Base-by-base conservation (phyloP, 495 filamentous ascomycete genomes). In the Penicillium mononematosum region DNA sequence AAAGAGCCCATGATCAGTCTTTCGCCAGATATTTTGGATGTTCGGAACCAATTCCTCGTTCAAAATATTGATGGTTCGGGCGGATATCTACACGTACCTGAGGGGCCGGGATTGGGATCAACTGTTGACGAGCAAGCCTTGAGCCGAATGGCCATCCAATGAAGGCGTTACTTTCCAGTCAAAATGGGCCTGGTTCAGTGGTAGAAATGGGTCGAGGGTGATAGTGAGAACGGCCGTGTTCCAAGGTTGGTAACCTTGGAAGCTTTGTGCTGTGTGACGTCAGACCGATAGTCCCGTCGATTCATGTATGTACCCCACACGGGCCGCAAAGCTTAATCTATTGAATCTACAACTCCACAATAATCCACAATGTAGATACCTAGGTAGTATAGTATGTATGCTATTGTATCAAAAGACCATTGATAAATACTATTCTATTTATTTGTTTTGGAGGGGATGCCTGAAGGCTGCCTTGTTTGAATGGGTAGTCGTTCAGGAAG, bases 281-380 rank as follows among this genome's bases (percentile, higher is more conserved):
- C 29, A 22, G 19, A 5, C 29, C 9, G 45, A 29, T 24, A 31
- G 41, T 27, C 45, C 55, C 48, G 14, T 16, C 22, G 24, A 31
- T 24, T 22, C 32, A 29, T 41, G 11, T 19, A 27, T 39, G 12
- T 34, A 19, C 34, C 34, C 46, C 53, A 60, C 58, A 19, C 51
- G 58, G 53, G 52, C 58, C 58, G 53, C 44, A 51, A 60, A 60
- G 39, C 58, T 60, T 60, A 56, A 46, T 7, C 19, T 22, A 42
- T 41, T 27, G 50, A 52, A 25, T 51, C 27, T 41, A 38, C 27
- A 41, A n/a, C 31, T 50, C 48, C 48, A 50, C 48, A 25, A 22
- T 38, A 36, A 16, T 9, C 8, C 24, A 12, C 24, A 31, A 52
- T 42, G 14, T 14, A 14, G 38, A 39, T 6, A 11, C 24, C 24